A percentile compares a stretch with the other conserved stretches of the same genome.
phyloP scores from a whole-genome alignment of 345 rosid species.

The Salix viminalis region DNA sequence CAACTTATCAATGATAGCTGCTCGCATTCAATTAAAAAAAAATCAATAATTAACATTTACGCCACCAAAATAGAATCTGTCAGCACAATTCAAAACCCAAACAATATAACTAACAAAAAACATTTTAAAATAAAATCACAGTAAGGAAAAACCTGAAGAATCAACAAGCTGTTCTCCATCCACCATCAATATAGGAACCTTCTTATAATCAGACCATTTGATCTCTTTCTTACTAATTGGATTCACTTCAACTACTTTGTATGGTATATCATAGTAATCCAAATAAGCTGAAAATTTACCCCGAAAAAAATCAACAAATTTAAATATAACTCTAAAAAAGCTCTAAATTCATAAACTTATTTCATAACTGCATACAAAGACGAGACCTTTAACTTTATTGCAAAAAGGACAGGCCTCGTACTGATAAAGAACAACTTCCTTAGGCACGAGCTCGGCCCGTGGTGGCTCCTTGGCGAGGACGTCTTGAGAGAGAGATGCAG shows the following conservation, averaged over 20 bases:
- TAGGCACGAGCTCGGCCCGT: constrained; percentile 34
- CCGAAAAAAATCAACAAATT: not conserved
- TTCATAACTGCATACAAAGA: not conserved
- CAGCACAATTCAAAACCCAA: not conserved
- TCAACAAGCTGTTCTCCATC: constrained; percentile 82
- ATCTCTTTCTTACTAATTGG: constrained; percentile 85
- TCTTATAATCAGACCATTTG: constrained; percentile 93
- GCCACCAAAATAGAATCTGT: not conserved
- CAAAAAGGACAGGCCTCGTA: constrained; percentile 98
- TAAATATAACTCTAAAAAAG: not conserved
- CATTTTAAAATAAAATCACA: not conserved
- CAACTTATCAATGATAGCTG: constrained; percentile 66
- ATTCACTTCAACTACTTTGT: constrained; percentile 87
- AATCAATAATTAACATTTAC: not conserved
- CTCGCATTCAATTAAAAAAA: not conserved
- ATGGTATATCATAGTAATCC: constrained; percentile 70
- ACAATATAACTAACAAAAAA: not conserved
- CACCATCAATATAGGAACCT: constrained; percentile 75
- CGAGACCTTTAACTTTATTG: constrained; percentile 89
- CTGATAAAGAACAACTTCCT: constrained; percentile 81
- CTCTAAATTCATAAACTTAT: not conserved
- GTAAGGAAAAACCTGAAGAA: constrained; percentile 56
- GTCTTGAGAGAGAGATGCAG: constrained; percentile 25
- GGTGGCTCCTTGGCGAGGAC: constrained; percentile 57
- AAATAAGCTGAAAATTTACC: constrained; percentile 50